Evolutionary conservation across 345 rosid genomes (phyloP).

Genomic region (Eucalyptus marginata): DNA sequence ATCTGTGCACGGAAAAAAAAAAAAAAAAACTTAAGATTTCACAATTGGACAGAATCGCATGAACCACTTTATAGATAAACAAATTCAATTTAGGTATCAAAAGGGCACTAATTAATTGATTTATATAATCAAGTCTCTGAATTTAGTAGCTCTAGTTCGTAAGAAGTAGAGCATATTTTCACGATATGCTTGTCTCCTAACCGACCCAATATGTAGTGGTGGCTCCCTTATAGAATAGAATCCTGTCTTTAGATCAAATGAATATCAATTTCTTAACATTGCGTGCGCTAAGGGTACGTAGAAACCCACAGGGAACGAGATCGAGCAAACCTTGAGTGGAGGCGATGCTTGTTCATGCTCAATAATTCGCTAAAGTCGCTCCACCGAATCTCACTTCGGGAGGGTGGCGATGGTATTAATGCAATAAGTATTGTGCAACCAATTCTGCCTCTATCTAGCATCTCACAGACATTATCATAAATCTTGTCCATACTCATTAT

Average conservation of each 20-base stretch:
- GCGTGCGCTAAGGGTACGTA: background rate
- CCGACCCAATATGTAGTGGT: background rate
- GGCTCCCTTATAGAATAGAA: background rate
- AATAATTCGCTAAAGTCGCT: background rate
- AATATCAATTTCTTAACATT: too few relatives aligned
- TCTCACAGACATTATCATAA: background rate
- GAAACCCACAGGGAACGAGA: background rate
- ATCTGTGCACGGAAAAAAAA: background rate
- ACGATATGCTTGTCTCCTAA: too few relatives aligned
- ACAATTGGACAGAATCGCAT: accelerated
- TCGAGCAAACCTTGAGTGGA: background rate
- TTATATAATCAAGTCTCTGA: too few relatives aligned
- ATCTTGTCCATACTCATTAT: background rate
- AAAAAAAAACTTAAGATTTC: too few relatives aligned
- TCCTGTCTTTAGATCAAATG: background rate
- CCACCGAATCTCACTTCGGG: background rate
- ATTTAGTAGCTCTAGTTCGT: background rate
- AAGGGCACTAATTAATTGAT: too few relatives aligned
- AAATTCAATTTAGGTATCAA: too few relatives aligned
- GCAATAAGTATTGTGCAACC: background rate
- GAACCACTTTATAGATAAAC: background rate
- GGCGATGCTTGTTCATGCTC: background rate
- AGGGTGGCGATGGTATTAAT: background rate
- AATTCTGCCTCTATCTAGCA: background rate
- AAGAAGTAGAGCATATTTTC: too few relatives aligned